Evolutionary conservation across 306 rosid species (phyloP), one percentile per base, ranked within the genome.

Genomic region (Castanea crenata): DNA sequence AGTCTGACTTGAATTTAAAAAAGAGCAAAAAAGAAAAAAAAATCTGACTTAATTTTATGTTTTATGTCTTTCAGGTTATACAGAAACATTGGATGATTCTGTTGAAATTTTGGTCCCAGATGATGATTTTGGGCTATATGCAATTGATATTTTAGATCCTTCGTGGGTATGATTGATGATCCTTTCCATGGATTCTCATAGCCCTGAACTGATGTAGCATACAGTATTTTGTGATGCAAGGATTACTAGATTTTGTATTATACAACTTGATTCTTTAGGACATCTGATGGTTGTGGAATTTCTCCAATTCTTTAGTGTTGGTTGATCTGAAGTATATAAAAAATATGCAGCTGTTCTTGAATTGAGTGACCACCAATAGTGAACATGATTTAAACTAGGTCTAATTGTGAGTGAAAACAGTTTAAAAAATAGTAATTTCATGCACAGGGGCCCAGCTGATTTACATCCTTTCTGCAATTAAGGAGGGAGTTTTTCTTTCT

Each of bases 91-190:
- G 35, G 95, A 92, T 75, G 54, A 85, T 51, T 81, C 85, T 58
- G 72, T 87, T 18, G 87, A 89, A 73, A 79, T 94, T 75, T 81
- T 88, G 62, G 97, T 92, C 27, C 99, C 99, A 5, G 92, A 90
- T 1, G 95, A 89, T 57, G 94, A 92, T 83, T 56, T 83, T 32
- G 99, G 99, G 13, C 90, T 94, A 14, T 92, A 92, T 79, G 99
- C 99, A 44, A 94, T 94, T 69, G 97, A 94, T 85, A 89, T 92
- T 86, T 83, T 94, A 69, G 99, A 94, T 85, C 99, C 97, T 4
- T 91, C 95, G 0, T 8, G 71, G 92, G 99, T 88, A 84, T 77
- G 86, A 57, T 78, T 35, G 35, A 52, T 34, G 51, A 16, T 74
- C 18, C 44, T 73, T 55, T 44, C 71, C 56, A 19, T 59, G 32